Evolutionary conservation across 169 alveolate genomes (phyloP), one percentile per base, ranked within the genome.

Genomic region (Plasmodium vivax): DNA sequence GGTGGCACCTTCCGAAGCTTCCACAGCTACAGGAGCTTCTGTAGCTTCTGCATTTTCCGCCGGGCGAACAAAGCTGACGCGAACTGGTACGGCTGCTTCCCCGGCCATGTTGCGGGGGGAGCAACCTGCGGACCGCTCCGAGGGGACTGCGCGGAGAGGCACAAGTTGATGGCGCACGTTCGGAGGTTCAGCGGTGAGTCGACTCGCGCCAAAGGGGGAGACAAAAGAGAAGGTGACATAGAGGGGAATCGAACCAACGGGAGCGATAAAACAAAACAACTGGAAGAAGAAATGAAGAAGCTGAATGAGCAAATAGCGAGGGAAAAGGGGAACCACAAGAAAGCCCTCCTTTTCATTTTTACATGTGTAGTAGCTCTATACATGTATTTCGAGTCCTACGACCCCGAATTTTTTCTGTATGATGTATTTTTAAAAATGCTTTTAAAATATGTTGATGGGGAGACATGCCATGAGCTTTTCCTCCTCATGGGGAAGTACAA

Each of bases 361-460:
- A 19, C n/a, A n/a, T 36, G 84, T 62, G 45, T 90, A 41, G n/a
- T 90, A 43, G 72, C 83, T 2, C 34, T 90, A 90, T 90, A 90
- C 36, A 62, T 38, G 47, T 90, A 80, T 62, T 90, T 90, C 73
- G 94, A 90, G 45, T 90, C 94, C 4, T 90, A 90, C 79, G 83
- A 90, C 7, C 94, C 94, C 5, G 94, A 90, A 73, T 90, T 90
- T 79, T 90, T 90, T 90, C 12, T 96, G 47, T 95, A 96, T 82
- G 95, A 92, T 74, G 16, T 94, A 19, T 51, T 95, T 32, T 82
- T 96, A 85, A 81, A 93, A 30, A 71, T 93, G 1, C 54, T 95
- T 68, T 84, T 95, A 74, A 96, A 85, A 14, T 96, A 93, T 82
- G 81, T 96, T 23, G 98, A 96, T 85, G 94, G 96, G 36, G 98